phyloP scores from a whole-genome alignment of 1,284 basidiomycete species.

The Blastosporella zonata region DNA sequence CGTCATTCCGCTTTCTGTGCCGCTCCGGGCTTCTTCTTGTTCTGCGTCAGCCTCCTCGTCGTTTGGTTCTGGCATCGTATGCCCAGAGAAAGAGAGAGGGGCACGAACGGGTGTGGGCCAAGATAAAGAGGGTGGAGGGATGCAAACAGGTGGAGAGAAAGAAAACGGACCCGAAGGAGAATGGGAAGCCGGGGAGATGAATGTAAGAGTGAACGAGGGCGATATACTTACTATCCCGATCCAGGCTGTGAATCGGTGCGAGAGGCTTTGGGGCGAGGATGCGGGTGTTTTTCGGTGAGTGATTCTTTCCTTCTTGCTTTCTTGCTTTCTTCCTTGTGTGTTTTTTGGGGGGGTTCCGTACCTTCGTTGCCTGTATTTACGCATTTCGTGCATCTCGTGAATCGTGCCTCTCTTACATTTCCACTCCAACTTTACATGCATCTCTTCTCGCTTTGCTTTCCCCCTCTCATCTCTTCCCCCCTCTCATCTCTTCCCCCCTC shows the following conservation, averaged over 20 bases:
- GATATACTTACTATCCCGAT: constrained; percentile 64
- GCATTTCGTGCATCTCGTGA: too few species aligned
- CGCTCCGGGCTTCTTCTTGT: neutral
- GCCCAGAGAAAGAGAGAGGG: too few species aligned
- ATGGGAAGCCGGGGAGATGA: constrained; percentile 28
- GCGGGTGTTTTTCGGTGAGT: constrained; percentile 58
- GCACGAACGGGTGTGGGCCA: too few species aligned
- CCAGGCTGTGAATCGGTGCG: constrained; percentile 59
- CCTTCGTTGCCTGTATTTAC: too few species aligned
- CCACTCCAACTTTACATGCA: too few species aligned
- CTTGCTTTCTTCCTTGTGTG: constrained; percentile 2
- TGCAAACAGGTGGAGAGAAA: too few species aligned
- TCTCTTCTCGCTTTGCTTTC: neutral
- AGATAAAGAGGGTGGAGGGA: too few species aligned
- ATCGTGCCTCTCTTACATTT: too few species aligned
- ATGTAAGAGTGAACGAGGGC: constrained; percentile 46
- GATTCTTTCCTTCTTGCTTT: constrained; percentile 21
- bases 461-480: neutral
- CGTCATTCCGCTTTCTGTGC: constrained; percentile 51
- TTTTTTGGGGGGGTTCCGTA: neutral
- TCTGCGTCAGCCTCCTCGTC: too few species aligned
- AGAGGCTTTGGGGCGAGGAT: constrained; percentile 67
- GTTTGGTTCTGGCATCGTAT: too few species aligned
- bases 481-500: neutral
- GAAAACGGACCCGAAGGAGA: too few species aligned